Percentiles rank a stretch among this genome's conserved stretches.
phyloP scores from a whole-genome alignment of 306 rosid genomes.

The Quercus bicolor region DNA sequence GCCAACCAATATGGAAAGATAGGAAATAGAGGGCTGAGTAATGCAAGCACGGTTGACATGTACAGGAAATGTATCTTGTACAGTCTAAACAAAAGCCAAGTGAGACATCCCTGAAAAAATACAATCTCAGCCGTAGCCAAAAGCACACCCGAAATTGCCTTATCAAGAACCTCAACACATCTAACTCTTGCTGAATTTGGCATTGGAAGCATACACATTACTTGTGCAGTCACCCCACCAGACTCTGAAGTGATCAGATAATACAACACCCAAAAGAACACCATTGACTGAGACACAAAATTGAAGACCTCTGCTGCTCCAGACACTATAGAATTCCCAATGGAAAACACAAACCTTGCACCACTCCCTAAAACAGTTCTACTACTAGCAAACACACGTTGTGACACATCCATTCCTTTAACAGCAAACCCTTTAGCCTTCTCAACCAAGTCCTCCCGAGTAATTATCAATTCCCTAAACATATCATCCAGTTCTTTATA shows the following conservation, averaged over 20 bases:
- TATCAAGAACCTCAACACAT: conserved; percentile 90
- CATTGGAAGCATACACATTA: conserved; percentile 77
- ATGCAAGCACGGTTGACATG: conserved; percentile 82
- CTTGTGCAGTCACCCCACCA: conserved; percentile 99
- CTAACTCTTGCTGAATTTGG: conserved; percentile 54
- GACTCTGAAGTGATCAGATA: conserved; percentile 86
- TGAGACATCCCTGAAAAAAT: conserved; percentile 81
- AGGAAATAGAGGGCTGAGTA: conserved; percentile 74
- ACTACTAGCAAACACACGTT: conserved; percentile 63
- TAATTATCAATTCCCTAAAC: conserved; percentile 65
- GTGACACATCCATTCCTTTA: conserved; percentile 72
- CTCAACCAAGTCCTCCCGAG: conserved; percentile 73
- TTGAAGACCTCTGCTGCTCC: conserved; percentile 95
- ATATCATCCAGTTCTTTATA: conserved; percentile 62
- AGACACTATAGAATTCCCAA: conserved; percentile 68
- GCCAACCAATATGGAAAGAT: conserved; percentile 82
- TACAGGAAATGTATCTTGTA: conserved; percentile 81
- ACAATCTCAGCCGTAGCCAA: conserved; percentile 89
- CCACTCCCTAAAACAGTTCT: conserved; percentile 68
- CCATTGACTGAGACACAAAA: conserved; percentile 82
- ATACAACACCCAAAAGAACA: conserved; percentile 88
- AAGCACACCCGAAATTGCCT: conserved; percentile 88
- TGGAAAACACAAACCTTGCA: conserved; percentile 55
- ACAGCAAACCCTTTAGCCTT: conserved; percentile 81
- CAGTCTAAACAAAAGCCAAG: conserved; percentile 86